These are phyloP conservation scores for Ascochyta viciae-villosae DNA, from an alignment of 2,329 filamentous ascomycete genomes.

Conservation along the genomic window DNA sequence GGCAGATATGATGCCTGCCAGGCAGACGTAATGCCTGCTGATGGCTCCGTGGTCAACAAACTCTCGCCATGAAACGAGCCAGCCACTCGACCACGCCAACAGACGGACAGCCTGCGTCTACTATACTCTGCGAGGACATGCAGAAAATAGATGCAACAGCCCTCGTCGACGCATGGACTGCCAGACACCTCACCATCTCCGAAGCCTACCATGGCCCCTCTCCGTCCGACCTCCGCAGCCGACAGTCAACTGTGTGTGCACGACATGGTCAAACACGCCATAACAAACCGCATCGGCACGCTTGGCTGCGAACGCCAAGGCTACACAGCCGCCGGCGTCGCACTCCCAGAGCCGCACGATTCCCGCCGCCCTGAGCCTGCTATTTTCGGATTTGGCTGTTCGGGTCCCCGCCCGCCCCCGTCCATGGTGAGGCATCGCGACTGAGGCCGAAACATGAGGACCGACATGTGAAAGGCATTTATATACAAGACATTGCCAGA, in stretches of 20 bases:
- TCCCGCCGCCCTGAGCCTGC: conserved; percentile 12
- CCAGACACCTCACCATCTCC: conserved; percentile 18
- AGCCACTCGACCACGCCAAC: neutral
- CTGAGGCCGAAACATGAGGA: conserved; percentile 18
- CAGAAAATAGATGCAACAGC: no score
- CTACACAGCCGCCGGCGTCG: conserved; percentile 21
- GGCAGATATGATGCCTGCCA: neutral
- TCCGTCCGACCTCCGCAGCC: conserved; percentile 39
- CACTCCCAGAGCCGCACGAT: conserved; percentile 33
- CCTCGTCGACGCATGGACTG: conserved; percentile 2
- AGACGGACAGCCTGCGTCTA: neutral
- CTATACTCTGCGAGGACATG: no score
- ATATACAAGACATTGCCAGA: conserved; percentile 17
- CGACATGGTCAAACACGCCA: conserved; percentile 25
- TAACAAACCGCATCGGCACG: conserved; percentile 19
- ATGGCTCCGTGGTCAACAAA: neutral
- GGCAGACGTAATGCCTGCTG: neutral
- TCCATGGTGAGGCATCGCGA: conserved; percentile 20
- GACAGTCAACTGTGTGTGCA: conserved; percentile 15
- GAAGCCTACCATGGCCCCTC: conserved; percentile 33
- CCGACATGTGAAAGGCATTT: conserved; percentile 14
- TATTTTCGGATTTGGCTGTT: conserved; percentile 32
- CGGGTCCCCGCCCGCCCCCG: conserved; percentile 36
- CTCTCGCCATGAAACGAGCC: neutral
- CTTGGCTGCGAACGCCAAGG: conserved; percentile 22